These are phyloP conservation scores for Cercospora sp. DNA, from an alignment of 2,329 filamentous ascomycete species.

Conservation along the genomic window DNA sequence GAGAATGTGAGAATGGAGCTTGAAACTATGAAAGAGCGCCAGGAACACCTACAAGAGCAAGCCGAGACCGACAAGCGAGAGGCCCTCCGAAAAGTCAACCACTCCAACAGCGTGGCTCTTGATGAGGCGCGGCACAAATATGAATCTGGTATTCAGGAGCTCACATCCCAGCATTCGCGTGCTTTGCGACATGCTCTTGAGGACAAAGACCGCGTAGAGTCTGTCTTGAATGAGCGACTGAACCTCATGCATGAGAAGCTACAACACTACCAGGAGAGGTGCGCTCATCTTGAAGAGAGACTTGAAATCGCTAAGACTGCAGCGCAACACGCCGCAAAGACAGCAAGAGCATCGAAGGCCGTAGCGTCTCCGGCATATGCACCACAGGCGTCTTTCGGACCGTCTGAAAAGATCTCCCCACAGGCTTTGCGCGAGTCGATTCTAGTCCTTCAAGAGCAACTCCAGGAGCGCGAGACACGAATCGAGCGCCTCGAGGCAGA, in stretches of 20 bases:
- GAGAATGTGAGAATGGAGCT: slow-evolving; percentile 76
- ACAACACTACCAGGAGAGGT: slow-evolving; percentile 80
- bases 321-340: slow-evolving; percentile 76
- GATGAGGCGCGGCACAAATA: slow-evolving; percentile 61
- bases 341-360: slow-evolving; percentile 42
- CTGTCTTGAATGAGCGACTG: slow-evolving; percentile 77
- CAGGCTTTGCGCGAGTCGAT: slow-evolving; percentile 95
- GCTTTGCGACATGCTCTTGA: slow-evolving; percentile 58
- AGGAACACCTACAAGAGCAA: slow-evolving; percentile 82
- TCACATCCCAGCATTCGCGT: slow-evolving; percentile 63
- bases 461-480: slow-evolving; percentile 86
- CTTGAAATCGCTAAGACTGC: slow-evolving; percentile 87
- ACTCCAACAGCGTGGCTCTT: slow-evolving; percentile 53
- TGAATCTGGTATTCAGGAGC: slow-evolving; percentile 36
- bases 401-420: slow-evolving; percentile 85
- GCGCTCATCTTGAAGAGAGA: slow-evolving; percentile 83
- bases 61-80: slow-evolving; percentile 67
- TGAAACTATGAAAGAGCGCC: slow-evolving; percentile 75
- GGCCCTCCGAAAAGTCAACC: slow-evolving; percentile 57
- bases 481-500: slow-evolving; percentile 84
- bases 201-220: slow-evolving; percentile 77
- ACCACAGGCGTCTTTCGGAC: slow-evolving; percentile 32
- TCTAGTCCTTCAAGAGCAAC: slow-evolving; percentile 91
- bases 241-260: slow-evolving; percentile 80
- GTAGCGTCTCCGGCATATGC: slow-evolving; percentile 40